These are phyloP conservation scores for Casaregolazyma lundiana DNA, from an alignment of 1,139 yeast species.

Conservation along the genomic window DNA sequence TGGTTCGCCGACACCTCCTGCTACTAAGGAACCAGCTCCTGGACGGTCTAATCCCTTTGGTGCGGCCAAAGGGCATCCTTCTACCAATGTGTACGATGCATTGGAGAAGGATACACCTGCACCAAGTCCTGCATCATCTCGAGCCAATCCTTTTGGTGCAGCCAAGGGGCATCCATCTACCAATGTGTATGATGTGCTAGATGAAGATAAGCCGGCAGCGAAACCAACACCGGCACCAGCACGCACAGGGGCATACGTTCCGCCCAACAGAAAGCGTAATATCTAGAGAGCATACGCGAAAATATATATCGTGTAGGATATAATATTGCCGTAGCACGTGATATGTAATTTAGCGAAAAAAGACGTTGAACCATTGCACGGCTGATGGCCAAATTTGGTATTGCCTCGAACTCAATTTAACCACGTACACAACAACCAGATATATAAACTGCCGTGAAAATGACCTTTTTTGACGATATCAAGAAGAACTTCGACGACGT, in stretches of 20 bases:
- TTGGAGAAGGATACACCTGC: too few relatives aligned
- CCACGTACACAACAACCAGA: neutral
- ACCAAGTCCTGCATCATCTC: neutral
- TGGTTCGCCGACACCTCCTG: neutral
- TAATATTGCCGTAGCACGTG: too few relatives aligned
- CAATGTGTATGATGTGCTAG: neutral
- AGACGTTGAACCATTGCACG: neutral
- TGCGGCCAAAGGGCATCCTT: neutral
- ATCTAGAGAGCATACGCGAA: neutral
- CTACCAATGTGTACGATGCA: too few relatives aligned
- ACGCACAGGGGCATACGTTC: constrained; percentile 13
- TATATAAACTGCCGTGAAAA: neutral
- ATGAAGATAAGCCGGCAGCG: neutral
- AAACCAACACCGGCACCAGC: constrained; percentile 7
- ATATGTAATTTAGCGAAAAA: neutral
- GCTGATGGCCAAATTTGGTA: too few relatives aligned
- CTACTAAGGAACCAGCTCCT: constrained; percentile 6
- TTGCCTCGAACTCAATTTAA: constrained; percentile 2
- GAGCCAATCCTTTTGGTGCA: constrained; percentile 9
- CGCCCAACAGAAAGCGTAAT: constrained; percentile 12
- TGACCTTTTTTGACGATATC: constrained; percentile 72
- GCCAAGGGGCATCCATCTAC: constrained; percentile 8
- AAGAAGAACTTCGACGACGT: constrained; percentile 73
- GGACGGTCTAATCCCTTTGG: constrained; percentile 7
- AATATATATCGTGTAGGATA: neutral